Evolutionary conservation across 2,329 filamentous ascomycete species (phyloP), one percentile per base, ranked within the genome.

Genomic region (Botrytis medusae): DNA sequence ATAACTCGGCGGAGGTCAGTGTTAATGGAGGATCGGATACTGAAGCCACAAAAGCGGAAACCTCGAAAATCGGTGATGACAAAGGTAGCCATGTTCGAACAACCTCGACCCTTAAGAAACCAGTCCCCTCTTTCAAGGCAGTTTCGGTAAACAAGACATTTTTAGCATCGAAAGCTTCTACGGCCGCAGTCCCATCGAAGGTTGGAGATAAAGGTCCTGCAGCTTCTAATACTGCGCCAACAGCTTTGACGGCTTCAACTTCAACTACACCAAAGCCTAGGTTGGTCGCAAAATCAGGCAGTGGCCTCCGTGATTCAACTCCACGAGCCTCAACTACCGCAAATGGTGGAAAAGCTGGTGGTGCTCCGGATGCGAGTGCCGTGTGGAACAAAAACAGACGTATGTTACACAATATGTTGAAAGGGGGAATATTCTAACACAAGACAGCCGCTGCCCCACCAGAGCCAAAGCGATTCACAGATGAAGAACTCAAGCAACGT

Each of bases 301-400:
- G 86, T 76, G 88, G 86, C 63, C 82, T 88, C 62, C 85, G 88
- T 68, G 88, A 88, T 76, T 85, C 87, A 29, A 82, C 85, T 20
- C 86, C 79, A 72, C 84, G 84, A 71, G 77, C 83, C 72, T 80
- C 82, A 73, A 79, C 84, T 54, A 78, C 76, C 46, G 77, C 81
- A 51, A 91, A 89, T 78, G 88, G 89, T 74, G 87, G 87, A 69
- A 90, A 91, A 75, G 79, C 87, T 48, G 85, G 87, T 29, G 80
- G 87, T 74, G 90, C 89, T 40, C 92, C 93, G 22, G 92, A 95
- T 81, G 87, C 88, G 44, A 92, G 85, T 81, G 91, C 88, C 71
- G 93, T 97, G 59, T 97, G 93, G 93, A 97, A 96, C 84, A 95
- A 94, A 83, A 97, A 96, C 81, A 87, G 91, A 85, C 92, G 93